Base-by-base conservation (phyloP, 306 rosid genomes). In the Castanea crenata region DNA sequence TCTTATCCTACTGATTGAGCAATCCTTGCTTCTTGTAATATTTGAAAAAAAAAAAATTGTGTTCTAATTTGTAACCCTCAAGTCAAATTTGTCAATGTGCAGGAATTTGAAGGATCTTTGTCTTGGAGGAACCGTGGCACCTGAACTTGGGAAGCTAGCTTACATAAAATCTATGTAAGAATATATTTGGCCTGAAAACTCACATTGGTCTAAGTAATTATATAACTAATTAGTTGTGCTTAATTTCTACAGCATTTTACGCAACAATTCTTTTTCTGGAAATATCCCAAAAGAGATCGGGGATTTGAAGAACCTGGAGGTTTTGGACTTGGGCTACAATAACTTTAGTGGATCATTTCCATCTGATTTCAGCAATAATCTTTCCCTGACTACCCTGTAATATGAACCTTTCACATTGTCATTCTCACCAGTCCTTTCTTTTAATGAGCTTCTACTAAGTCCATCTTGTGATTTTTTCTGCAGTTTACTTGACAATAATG, bases 401-500 rank as follows among this genome's bases (percentile, higher is more conserved):
- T 87, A 51, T 78, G 31, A 74, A 61, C 62, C 19, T 73, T 52
- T 79, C 74, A 2, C 62, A 51, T 65, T 73, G 67, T 23, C 27
- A n/a, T 27, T 14, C 35, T 74, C 35, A 5, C 38, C 2, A 49
- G 68, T 64, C 54, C 27, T 35, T 23, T 55, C 27, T 61, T 62
- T 76, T 14, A 14, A 6, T 5, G 29, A 49, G 61, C 9, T 18
- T 81, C 71, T 55, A 73, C 68, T 55, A 34, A 64, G 51, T 55
- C 34, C 61, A 52, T 27, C 32, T 16, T 76, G 5, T 52, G 68
- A 77, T 61, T 76, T 71, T 55, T 79, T 6, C 67, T 56, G 81
- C 83, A 92, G 97, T 74, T 87, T 92, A 79, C 87, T 92, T 67
- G 97, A 90, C 82, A 85, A 88, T 71, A 92, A 92, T 74, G 79